phyloP scores from a whole-genome alignment of 768 basidiomycete genomes.

The Termitomyces sp. region DNA sequence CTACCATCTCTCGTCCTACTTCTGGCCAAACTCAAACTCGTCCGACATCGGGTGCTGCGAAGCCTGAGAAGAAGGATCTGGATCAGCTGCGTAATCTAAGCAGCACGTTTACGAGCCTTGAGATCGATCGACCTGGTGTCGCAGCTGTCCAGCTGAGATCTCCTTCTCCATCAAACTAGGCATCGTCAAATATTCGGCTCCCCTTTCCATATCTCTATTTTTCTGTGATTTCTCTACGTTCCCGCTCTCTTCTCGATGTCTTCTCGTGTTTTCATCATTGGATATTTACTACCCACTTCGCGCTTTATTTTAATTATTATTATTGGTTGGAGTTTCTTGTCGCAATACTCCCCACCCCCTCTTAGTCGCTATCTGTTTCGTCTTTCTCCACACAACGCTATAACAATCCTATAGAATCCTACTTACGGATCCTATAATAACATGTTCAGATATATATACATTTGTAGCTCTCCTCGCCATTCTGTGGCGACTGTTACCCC shows the following conservation, averaged over 20 bases:
- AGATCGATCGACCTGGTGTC: constrained; percentile 44
- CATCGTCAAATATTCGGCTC: background rate
- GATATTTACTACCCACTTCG: constrained; percentile 29
- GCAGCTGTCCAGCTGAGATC: constrained; percentile 17
- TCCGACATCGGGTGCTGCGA: constrained; percentile 13
- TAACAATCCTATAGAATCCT: constrained; percentile 14
- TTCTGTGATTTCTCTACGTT: background rate
- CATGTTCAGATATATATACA: constrained; percentile 5
- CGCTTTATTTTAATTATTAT: constrained; percentile 29
- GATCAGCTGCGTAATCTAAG: constrained; percentile 68
- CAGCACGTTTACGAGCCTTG: constrained; percentile 71
- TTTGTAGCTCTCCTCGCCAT: constrained; percentile 7
- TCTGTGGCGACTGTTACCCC: constrained; percentile 1
- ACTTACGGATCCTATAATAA: constrained; percentile 11
- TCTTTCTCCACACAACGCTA: background rate
- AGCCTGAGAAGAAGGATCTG: constrained; percentile 32
- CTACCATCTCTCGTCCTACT: constrained; percentile 44
- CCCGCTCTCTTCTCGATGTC: constrained; percentile 7
- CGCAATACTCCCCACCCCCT: constrained; percentile 12
- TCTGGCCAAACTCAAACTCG: constrained; percentile 43
- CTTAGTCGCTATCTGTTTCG: constrained; percentile 15
- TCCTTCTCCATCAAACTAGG: constrained; percentile 15
- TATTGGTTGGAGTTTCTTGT: constrained; percentile 22
- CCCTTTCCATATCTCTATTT: constrained; percentile 2
- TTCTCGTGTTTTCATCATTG: constrained; percentile 16